Percentiles rank a stretch among this genome's conserved stretches.
Conservation (phyloP, 441 rosid genomes). For the Hura crepitans region DNA sequence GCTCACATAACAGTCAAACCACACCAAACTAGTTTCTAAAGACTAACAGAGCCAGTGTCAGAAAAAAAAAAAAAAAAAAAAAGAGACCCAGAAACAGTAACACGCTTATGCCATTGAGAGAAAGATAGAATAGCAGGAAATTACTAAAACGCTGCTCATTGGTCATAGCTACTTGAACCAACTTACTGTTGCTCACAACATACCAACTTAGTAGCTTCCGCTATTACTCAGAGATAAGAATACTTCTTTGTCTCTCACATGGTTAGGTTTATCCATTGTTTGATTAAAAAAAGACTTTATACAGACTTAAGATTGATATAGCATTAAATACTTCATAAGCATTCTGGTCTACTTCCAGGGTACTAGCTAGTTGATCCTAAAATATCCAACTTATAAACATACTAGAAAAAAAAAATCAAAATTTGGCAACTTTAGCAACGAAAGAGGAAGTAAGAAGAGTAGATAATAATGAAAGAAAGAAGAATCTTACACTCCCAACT, state of each 20-base stretch:
- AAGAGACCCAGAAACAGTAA: not conserved
- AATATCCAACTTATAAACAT: not conserved
- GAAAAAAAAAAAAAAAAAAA: too few species aligned
- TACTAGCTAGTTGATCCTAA: not conserved
- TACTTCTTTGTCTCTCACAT: not conserved
- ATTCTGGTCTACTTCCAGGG: not conserved
- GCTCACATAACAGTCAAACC: not conserved
- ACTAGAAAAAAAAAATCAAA: not conserved
- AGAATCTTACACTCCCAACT: constrained; percentile 45
- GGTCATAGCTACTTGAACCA: not conserved
- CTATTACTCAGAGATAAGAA: not conserved
- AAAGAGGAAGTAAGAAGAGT: not conserved
- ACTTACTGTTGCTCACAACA: not conserved
- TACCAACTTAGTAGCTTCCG: not conserved
- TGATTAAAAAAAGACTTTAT: not conserved
- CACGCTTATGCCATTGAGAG: not conserved
- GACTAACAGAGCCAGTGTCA: not conserved
- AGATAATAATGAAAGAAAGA: not conserved
- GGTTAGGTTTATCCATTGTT: not conserved
- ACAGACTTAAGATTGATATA: not conserved
- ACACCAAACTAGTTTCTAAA: not conserved
- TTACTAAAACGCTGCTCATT: not conserved
- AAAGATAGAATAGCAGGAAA: not conserved
- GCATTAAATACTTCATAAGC: not conserved
- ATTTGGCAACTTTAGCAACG: not conserved